These are phyloP conservation scores for Aureobasidium sp. DNA, from an alignment of 2,329 filamentous ascomycete genomes.

Conservation along the genomic window DNA sequence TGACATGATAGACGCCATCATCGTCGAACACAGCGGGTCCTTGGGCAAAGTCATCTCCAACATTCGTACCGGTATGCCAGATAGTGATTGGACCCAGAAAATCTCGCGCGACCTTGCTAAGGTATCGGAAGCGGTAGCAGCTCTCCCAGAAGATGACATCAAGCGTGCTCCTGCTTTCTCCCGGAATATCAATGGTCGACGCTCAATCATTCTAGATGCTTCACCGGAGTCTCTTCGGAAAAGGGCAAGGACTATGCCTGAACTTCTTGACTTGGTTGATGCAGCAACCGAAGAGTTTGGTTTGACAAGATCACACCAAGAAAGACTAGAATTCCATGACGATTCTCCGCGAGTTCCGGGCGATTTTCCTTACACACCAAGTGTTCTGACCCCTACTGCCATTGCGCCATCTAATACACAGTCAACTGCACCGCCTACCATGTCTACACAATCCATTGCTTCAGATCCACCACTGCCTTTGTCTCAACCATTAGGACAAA, in stretches of 20 bases:
- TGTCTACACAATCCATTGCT: background rate
- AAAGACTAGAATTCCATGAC: background rate
- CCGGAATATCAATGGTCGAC: constrained; percentile 7
- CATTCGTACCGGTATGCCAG: constrained; percentile 24
- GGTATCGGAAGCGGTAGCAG: constrained; percentile 23
- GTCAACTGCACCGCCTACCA: background rate
- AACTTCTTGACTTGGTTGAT: constrained; percentile 32
- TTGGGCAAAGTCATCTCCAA: constrained; percentile 36
- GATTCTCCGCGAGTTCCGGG: background rate
- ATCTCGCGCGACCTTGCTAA: constrained; percentile 24
- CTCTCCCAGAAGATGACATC: constrained; percentile 23
- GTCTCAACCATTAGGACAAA: background rate
- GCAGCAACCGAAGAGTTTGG: constrained; percentile 33
- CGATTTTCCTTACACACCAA: background rate
- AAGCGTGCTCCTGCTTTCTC: constrained; percentile 17
- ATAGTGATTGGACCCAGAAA: constrained; percentile 20
- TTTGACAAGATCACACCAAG: constrained; percentile 14
- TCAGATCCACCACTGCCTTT: background rate
- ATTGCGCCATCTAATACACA: background rate
- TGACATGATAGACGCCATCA: constrained; percentile 34
- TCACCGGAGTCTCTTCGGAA: constrained; percentile 21
- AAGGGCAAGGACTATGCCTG: constrained; percentile 28
- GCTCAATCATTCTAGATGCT: constrained; percentile 28
- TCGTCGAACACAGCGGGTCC: constrained; percentile 34
- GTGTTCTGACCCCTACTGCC: background rate